phyloP scores from a whole-genome alignment of 495 filamentous ascomycete species.

The Mytilinidion resinicola region DNA sequence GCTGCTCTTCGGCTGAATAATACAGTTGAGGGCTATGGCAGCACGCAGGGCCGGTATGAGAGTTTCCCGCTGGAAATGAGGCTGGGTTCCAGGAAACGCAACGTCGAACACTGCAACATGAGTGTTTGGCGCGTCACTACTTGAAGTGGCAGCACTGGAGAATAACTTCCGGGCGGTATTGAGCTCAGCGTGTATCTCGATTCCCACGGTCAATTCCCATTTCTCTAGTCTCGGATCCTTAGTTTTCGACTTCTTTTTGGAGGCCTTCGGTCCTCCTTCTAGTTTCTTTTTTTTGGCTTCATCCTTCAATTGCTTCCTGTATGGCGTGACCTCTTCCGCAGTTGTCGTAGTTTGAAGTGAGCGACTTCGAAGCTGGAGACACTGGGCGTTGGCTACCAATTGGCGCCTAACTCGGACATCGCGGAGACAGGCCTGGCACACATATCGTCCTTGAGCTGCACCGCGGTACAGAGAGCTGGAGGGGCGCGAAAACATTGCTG shows the following conservation, averaged over 20 bases:
- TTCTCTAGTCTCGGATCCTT: slow-evolving; percentile 47
- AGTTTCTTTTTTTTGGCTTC: slow-evolving; percentile 48
- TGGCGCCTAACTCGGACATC: not conserved
- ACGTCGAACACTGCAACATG: slow-evolving; percentile 85
- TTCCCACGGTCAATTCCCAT: slow-evolving; percentile 90
- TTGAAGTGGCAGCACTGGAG: slow-evolving; percentile 65
- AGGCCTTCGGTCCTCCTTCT: slow-evolving; percentile 18
- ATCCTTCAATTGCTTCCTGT: slow-evolving; percentile 71
- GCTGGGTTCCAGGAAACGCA: slow-evolving; percentile 83
- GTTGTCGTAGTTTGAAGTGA: slow-evolving; percentile 13
- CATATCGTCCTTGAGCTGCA: slow-evolving; percentile 3
- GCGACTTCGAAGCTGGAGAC: not conserved
- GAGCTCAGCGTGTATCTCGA: slow-evolving; percentile 96
- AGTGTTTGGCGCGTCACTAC: slow-evolving; percentile 66
- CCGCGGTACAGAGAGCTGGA: too few species aligned
- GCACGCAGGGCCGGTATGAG: slow-evolving; percentile 85
- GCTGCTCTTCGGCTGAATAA: slow-evolving; percentile 63
- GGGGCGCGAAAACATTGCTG: too few species aligned
- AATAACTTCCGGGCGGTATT: slow-evolving; percentile 84
- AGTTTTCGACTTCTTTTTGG: slow-evolving; percentile 36
- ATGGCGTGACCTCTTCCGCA: slow-evolving; percentile 39
- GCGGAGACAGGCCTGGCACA: slow-evolving; percentile 21
- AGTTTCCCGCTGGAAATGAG: slow-evolving; percentile 74
- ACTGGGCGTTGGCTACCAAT: slow-evolving; percentile 3
- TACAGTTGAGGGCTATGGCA: slow-evolving; percentile 75